Evolutionary conservation across 1,284 basidiomycete species (phyloP), one percentile per base, ranked within the genome.

Genomic region (Sanghuangporus baumii): DNA sequence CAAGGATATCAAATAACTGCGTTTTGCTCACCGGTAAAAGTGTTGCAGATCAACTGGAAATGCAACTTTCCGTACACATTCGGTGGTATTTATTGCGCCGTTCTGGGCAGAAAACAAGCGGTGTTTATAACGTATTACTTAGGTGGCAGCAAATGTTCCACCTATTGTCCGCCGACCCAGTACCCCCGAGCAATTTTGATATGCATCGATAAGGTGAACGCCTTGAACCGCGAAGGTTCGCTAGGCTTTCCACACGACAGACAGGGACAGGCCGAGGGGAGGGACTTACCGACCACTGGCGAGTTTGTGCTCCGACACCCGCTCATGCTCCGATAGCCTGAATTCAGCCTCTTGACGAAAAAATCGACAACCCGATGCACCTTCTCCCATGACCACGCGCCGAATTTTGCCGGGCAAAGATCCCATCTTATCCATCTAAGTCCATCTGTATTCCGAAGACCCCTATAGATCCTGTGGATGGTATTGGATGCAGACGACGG

Each of bases 161-260:
- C 16, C 31, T 12, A 36, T 54, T 54, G 52, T 54, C 52, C 34
- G 26, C 52, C 52, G 31, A 36, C 16, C 31, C 31, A 54, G 48
- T 12, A 12, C 34, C 43, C 12, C 18, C 43, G 23, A 37, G 36
- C 46, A 36, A 14, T 38, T 48, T 48, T 37, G 57, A 59, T 59
- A 18, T 20, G 46, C 47, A 59, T 59, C 57, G 57, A 59, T 59
- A 59, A 59, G 34, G 34, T 41, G 37, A 16, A 20, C 47, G 40
- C 40, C 3, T 48, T 20, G 14, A 23, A 20, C 14, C 11, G 52
- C 11, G 52, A 54, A n/a, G 31, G 37, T 37, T 43, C 36, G 31
- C 52, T 18, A 16, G 50, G 41, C 5, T 14, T 18, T 12, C 26
- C n/a, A 14, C n/a, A 14, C 47, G 14, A 37, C 7, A 54, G 11